phyloP scores from a whole-genome alignment of 805 yeast species.

The Hanseniaspora nectarophila region DNA sequence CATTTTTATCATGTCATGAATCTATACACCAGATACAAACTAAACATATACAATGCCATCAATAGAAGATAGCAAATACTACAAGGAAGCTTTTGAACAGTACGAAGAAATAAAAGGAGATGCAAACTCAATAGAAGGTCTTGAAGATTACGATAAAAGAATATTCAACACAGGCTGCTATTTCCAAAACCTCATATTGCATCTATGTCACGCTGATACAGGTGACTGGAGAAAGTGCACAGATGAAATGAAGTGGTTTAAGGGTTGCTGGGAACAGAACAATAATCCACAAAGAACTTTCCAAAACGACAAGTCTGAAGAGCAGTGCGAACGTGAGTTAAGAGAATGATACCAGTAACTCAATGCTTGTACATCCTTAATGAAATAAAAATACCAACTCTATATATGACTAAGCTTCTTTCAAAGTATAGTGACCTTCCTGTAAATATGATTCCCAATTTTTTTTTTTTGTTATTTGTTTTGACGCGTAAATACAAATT shows the following conservation, averaged over 20 bases:
- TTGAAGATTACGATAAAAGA: constrained; percentile 65
- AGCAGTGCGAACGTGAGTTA: constrained; percentile 3
- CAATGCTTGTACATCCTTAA: no score
- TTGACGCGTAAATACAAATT: background rate
- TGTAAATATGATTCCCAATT: no score
- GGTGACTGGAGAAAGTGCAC: constrained; percentile 71
- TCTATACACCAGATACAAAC: no score
- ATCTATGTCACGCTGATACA: constrained; percentile 68
- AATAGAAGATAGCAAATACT: constrained; percentile 20
- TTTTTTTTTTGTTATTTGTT: background rate
- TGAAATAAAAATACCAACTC: no score
- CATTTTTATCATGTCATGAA: no score
- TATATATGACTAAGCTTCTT: no score
- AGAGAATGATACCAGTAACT: background rate
- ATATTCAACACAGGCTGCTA: constrained; percentile 63
- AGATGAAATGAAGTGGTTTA: constrained; percentile 51
- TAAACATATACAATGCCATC: no score
- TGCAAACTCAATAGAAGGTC: constrained; percentile 33
- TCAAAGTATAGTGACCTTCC: no score
- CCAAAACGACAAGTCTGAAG: constrained; percentile 18
- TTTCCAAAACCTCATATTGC: constrained; percentile 58
- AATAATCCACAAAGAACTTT: constrained; percentile 40
- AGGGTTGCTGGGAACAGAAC: constrained; percentile 50
- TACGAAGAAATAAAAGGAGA: constrained; percentile 24
- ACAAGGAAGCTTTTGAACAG: constrained; percentile 25